Conservation (phyloP, 2,329 filamentous ascomycete genomes). For the Ilyonectria robusta region DNA sequence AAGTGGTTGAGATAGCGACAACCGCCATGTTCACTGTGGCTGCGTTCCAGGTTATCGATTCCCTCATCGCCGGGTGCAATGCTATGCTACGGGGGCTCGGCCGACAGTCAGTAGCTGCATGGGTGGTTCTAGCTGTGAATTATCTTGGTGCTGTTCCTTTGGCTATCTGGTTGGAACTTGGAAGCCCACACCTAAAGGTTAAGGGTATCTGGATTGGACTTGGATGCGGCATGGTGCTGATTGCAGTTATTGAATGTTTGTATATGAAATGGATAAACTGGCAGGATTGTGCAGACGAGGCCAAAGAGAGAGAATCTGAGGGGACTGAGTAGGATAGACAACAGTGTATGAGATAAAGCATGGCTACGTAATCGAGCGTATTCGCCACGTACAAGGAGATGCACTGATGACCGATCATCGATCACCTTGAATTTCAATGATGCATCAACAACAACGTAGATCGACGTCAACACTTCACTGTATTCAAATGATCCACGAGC, state of each 20-base stretch:
- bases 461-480: neutral
- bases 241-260: slow-evolving; percentile 40
- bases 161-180: slow-evolving; percentile 57
- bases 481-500: neutral
- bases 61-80: slow-evolving; percentile 49
- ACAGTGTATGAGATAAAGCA: neutral
- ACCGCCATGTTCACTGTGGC: slow-evolving; percentile 19
- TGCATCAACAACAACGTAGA: neutral
- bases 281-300: slow-evolving; percentile 44
- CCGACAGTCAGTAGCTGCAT: slow-evolving; percentile 55
- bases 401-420: too few relatives aligned
- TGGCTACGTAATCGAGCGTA: too few relatives aligned
- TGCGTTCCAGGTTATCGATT: slow-evolving; percentile 32
- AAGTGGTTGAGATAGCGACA: slow-evolving; percentile 16
- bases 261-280: slow-evolving; percentile 45
- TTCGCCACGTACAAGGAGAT: too few relatives aligned
- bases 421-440: neutral
- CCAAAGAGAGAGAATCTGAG: slow-evolving; percentile 36
- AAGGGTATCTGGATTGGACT: slow-evolving; percentile 45
- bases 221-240: slow-evolving; percentile 43
- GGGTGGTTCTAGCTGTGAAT: slow-evolving; percentile 54
- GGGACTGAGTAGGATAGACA: neutral
- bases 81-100: slow-evolving; percentile 57
- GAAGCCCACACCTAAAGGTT: slow-evolving; percentile 40
- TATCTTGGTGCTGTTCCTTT: slow-evolving; percentile 56